Evolutionary conservation across 2,329 filamentous ascomycete genomes (phyloP), one percentile per base, ranked within the genome.

Genomic region (Ascochyta viciae-villosae): DNA sequence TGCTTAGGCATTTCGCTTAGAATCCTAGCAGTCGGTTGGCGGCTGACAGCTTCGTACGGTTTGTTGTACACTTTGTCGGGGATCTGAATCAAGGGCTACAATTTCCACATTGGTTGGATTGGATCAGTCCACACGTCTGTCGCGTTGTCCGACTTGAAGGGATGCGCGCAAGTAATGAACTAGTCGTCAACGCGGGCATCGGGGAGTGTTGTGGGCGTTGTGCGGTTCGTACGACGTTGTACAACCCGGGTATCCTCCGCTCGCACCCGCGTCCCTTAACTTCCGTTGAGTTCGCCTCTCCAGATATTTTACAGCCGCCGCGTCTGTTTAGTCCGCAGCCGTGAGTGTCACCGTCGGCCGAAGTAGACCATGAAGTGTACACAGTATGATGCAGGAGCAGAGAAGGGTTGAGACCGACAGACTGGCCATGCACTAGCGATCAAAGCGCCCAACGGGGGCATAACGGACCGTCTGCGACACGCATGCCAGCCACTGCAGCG

Each of bases 1-100:
- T 64, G 56, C 51, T 74, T 74, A 26, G 72, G 71, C 71, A 74
- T 74, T 19, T 38, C 48, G 54, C 42, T 49, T 47, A 50, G 19
- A 24, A 43, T 43, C 38, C 19, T 51, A 39, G 43, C 29, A 46
- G 16, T 35, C 33, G 46, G 40, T 39, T 34, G 45, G 15, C 47
- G 24, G 38, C 33, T 23, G 41, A 29, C 27, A 2, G 23, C 23
- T 35, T 49, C 51, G 44, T 51, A 31, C n/a, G 31, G 26, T 34
- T n/a, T 13, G 12, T 31, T 31, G 39, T 44, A 39, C 41, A 13
- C 7, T 35, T 31, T 27, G n/a, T 31, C 22, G 35, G 42, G 19
- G 15, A 29, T 39, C 39, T 42, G 44, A 27, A 49, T 40, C 44
- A 43, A 40, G 26, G 26, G 12, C 29, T 24, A 38, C 29, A 48